Conservation (phyloP, 2,329 filamentous ascomycete genomes). For the Cephalotrichum gorgonifer region DNA sequence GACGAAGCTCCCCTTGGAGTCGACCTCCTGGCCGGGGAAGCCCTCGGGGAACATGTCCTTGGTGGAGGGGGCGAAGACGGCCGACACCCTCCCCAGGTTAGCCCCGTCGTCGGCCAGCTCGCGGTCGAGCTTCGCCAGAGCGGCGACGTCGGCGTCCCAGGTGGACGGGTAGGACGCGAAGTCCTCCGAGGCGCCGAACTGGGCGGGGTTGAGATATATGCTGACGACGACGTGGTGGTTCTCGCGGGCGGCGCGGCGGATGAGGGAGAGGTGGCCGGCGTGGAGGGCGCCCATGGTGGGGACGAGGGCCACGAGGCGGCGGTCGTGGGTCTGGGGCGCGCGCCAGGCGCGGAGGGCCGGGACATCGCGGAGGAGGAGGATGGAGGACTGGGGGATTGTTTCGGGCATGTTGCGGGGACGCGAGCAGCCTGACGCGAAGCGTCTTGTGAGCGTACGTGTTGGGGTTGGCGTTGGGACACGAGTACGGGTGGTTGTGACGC, state of each 20-base stretch:
- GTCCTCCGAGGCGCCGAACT: conserved; percentile 87
- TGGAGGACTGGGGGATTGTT: conserved; percentile 44
- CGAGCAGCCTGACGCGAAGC: background rate
- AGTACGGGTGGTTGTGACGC: background rate
- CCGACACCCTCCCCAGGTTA: conserved; percentile 60
- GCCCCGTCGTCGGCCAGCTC: conserved; percentile 55
- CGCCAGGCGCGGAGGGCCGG: conserved; percentile 61
- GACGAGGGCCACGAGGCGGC: conserved; percentile 73
- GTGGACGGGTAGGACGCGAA: conserved; percentile 82
- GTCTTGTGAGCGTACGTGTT: background rate
- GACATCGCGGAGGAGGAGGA: conserved; percentile 69
- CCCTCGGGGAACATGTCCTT: conserved; percentile 81
- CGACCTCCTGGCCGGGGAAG: conserved; percentile 59
- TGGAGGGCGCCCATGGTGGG: conserved; percentile 99
- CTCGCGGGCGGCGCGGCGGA: conserved; percentile 72
- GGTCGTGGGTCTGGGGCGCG: conserved; percentile 50
- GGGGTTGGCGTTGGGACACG: background rate
- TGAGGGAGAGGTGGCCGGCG: conserved; percentile 75
- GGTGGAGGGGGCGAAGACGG: conserved; percentile 79
- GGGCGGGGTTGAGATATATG: conserved; percentile 93
- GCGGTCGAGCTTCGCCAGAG: conserved; percentile 57
- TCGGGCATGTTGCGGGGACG: conserved; percentile 19
- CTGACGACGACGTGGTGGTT: conserved; percentile 83
- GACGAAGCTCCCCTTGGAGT: conserved; percentile 79
- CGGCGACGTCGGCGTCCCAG: conserved; percentile 66